Evolutionary conservation across 1,284 basidiomycete genomes (phyloP), one percentile per base, ranked within the genome.

Genomic region (Coniferiporia weirii): DNA sequence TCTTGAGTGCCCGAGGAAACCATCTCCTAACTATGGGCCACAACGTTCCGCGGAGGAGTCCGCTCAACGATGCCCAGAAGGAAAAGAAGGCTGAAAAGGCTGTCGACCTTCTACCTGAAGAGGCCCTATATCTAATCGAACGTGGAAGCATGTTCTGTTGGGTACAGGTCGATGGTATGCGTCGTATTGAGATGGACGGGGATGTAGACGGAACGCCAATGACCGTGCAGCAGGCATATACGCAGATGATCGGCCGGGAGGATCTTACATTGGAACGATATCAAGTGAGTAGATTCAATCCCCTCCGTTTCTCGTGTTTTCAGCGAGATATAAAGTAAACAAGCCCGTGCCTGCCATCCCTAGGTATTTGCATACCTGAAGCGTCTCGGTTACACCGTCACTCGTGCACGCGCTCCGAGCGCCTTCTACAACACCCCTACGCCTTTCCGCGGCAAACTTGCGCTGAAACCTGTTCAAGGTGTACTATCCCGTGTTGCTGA

Each of bases 321-420:
- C 44, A 46, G 44, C 44, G 44, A 46, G 17, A 17, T 46, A 43
- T 48, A 40, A 32, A 22, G 43, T 45, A 10, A 22, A 49, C 27
- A 34, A 34, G 9, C 55, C 10, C n/a, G 35, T 32, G 9, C 20
- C 27, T 27, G 32, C 17, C 44, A 17, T 55, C 27, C 40, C 3
- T 54, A 96, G 94, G 91, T 96, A 15, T 98, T 92, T 68, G 84
- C 95, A 0, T 95, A 96, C 70, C 79, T 98, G 22, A 93, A 90
- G 68, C 84, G 96, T 9, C 76, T 98, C 27, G 96, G 96, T 9
- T 99, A 97, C 72, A 82, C 87, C 2, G 85, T 98, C 5, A 92
- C 86, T 51, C 81, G 95, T 19, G 76, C 89, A 0, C 74, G 77
- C 4, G 78, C 87, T 9, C 89, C 87, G 4, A 79, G 78, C 5